Evolutionary conservation across 2,329 filamentous ascomycete genomes (phyloP).

Genomic region (Seiridium cupressi): DNA sequence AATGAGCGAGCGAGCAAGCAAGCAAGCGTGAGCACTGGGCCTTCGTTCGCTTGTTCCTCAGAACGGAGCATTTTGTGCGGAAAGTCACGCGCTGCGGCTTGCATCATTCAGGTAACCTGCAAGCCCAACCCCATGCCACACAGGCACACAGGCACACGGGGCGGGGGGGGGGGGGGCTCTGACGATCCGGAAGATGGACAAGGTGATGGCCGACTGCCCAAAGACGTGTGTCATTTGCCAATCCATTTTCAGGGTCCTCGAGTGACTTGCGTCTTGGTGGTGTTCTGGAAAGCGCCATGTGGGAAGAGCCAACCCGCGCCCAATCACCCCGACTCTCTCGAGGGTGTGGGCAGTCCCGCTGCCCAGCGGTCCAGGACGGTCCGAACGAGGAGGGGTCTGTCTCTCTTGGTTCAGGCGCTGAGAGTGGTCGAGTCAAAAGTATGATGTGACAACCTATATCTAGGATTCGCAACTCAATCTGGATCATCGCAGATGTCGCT

Average conservation of each 20-base stretch:
- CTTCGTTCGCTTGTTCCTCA: not conserved
- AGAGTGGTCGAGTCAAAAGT: not conserved
- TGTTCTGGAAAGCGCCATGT: not conserved
- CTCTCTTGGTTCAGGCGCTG: not conserved
- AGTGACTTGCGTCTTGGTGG: not conserved
- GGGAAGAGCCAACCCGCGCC: not conserved
- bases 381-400: not conserved
- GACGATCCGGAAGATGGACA: not conserved
- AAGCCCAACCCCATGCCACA: not conserved
- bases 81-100: not conserved
- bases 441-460: not conserved
- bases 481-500: not conserved
- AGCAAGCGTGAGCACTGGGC: not conserved
- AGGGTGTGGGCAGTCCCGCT: not conserved
- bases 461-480: not conserved
- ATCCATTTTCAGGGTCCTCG: not conserved
- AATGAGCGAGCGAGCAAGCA: not conserved
- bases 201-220: not conserved
- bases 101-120: not conserved
- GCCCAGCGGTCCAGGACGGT: slow-evolving; percentile 1
- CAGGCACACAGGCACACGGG: not conserved
- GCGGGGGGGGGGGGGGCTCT: too few relatives aligned
- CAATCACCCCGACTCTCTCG: not conserved
- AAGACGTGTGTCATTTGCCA: not conserved
- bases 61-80: not conserved